These are phyloP conservation scores for Oropetium thomaeum DNA, from an alignment of 176 grass and related monocot genomes.

Conservation along the genomic window DNA sequence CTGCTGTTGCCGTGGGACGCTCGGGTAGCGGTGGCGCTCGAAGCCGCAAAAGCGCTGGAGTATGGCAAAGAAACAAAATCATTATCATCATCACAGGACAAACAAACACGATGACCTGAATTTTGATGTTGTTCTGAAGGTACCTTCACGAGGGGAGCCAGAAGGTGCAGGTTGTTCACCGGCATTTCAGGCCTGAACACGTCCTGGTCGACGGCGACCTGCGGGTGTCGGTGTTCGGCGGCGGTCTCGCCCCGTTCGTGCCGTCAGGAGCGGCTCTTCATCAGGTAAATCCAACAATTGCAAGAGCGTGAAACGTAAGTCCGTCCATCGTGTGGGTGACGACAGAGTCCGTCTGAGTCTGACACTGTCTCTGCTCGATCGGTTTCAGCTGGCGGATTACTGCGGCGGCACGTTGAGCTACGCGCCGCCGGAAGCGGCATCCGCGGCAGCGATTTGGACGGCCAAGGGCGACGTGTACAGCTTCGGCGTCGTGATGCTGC, in stretches of 20 bases:
- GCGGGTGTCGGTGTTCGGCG: constrained; percentile 22
- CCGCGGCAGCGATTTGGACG: too few relatives aligned
- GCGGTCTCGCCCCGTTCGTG: constrained; percentile 27
- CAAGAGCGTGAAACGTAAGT: too few relatives aligned
- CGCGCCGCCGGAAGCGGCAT: constrained; percentile 32
- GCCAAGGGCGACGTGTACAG: constrained; percentile 48
- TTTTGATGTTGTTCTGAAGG: constrained; percentile 16
- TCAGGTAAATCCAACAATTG: constrained; percentile 13
- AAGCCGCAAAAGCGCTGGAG: constrained; percentile 52
- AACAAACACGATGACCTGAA: too few relatives aligned
- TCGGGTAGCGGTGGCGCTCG: constrained; percentile 41
- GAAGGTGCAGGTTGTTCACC: constrained; percentile 27
- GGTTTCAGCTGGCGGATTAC: background rate
- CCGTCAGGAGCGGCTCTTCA: constrained; percentile 10
- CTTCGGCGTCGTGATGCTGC: constrained; percentile 64
- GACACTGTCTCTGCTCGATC: background rate
- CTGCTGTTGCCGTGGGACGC: constrained; percentile 39
- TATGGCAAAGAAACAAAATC: constrained; percentile 14
- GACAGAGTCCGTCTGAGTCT: too few relatives aligned
- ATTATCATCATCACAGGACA: background rate
- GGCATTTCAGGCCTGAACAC: constrained; percentile 38
- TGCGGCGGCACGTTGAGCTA: constrained; percentile 20
- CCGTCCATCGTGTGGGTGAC: too few relatives aligned
- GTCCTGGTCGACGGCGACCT: constrained; percentile 46
- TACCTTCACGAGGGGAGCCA: constrained; percentile 40